Conservation (phyloP, 2,329 filamentous ascomycete species). For the Parastagonospora avenae region DNA sequence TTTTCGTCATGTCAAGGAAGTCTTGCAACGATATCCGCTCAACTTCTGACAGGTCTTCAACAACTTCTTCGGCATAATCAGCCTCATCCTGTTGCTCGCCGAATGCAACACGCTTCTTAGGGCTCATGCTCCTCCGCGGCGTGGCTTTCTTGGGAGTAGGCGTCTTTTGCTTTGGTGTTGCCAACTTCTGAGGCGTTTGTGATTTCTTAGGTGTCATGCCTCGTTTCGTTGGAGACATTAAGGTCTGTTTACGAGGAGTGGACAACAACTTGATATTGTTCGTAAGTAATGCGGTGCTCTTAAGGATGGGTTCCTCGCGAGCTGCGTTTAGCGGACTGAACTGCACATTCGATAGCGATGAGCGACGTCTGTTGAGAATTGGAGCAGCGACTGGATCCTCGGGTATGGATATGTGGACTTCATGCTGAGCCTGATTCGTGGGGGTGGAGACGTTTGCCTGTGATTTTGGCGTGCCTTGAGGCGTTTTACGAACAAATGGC, state of each 20-base stretch:
- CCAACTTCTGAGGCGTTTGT: constrained; percentile 44
- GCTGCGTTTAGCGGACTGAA: constrained; percentile 41
- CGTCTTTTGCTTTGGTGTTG: constrained; percentile 49
- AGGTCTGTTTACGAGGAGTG: constrained; percentile 54
- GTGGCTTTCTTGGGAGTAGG: constrained; percentile 43
- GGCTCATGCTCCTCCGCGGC: constrained; percentile 37
- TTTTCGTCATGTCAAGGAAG: constrained; percentile 93
- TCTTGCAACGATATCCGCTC: constrained; percentile 82
- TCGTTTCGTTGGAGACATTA: constrained; percentile 50
- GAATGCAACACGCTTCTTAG: constrained; percentile 42
- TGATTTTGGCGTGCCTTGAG: constrained; percentile 23
- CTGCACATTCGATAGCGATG: constrained; percentile 40
- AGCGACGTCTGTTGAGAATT: constrained; percentile 42
- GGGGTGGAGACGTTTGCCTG: constrained; percentile 29
- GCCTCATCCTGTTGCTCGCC: constrained; percentile 29
- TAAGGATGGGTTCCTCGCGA: constrained; percentile 36
- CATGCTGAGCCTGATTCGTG: constrained; percentile 15
- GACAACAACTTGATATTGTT: constrained; percentile 56
- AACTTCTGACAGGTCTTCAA: constrained; percentile 44
- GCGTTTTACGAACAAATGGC: constrained; percentile 37
- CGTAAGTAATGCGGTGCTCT: constrained; percentile 42
- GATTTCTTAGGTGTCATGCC: constrained; percentile 44
- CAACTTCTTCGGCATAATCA: constrained; percentile 32
- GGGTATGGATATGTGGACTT: constrained; percentile 24
- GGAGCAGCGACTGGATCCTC: constrained; percentile 43